Conservation (phyloP, 169 alveolate genomes). For the Theileria sp. region DNA sequence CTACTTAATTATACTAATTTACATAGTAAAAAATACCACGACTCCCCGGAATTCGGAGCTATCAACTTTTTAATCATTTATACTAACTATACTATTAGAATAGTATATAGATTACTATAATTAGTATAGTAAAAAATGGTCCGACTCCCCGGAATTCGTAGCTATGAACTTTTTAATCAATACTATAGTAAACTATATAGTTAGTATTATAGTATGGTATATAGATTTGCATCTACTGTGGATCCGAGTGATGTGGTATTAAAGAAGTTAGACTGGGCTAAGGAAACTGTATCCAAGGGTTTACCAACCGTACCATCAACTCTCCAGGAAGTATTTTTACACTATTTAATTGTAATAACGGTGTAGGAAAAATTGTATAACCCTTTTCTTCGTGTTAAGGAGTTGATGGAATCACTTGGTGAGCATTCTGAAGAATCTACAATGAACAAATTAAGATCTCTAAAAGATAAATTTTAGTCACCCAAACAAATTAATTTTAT, state of each 20-base stretch:
- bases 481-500: too few relatives aligned
- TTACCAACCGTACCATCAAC: constrained; percentile 73
- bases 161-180: too few relatives aligned
- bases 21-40: too few relatives aligned
- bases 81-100: background rate
- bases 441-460: constrained; percentile 42
- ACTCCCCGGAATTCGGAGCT: too few relatives aligned
- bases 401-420: constrained; percentile 22
- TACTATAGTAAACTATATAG: background rate
- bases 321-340: constrained; percentile 32
- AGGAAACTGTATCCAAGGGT: constrained; percentile 17
- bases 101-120: background rate
- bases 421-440: constrained; percentile 45
- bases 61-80: too few relatives aligned
- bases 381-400: constrained; percentile 60
- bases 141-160: too few relatives aligned
- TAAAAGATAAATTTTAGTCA: constrained; percentile 49
- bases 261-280: constrained; percentile 51
- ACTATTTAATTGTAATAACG: background rate
- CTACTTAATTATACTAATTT: background rate
- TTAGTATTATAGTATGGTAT: background rate
- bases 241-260: constrained; percentile 31
- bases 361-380: constrained; percentile 49
- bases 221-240: constrained; percentile 50
- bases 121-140: too few relatives aligned